Evolutionary conservation across 768 basidiomycete species (phyloP).

Genomic region (Serpula lacrymans): DNA sequence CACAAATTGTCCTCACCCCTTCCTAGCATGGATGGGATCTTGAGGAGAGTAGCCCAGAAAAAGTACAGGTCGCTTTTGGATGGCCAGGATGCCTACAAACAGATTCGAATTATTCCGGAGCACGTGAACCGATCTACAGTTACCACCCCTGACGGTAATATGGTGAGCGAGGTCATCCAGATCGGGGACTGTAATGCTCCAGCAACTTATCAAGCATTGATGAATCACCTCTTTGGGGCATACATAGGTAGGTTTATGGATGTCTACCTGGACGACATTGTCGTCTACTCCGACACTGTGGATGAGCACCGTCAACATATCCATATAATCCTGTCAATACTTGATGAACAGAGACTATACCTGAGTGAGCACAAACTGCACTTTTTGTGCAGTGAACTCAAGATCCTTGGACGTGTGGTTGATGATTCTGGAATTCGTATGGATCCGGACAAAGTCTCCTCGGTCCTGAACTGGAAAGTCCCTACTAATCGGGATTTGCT

Average conservation of each 20-base stretch:
- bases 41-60: neutral
- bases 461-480: constrained; percentile 31
- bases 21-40: constrained; percentile 14
- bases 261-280: constrained; percentile 44
- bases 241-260: constrained; percentile 20
- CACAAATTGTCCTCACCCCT: constrained; percentile 12
- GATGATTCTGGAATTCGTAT: constrained; percentile 35
- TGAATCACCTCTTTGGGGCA: constrained; percentile 34
- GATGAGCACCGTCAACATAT: constrained; percentile 34
- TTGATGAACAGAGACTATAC: constrained; percentile 12
- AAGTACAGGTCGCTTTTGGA: neutral
- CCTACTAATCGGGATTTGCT: constrained; percentile 32
- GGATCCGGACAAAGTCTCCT: constrained; percentile 42
- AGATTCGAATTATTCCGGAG: constrained; percentile 25
- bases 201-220: constrained; percentile 39
- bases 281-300: constrained; percentile 38
- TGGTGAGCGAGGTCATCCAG: constrained; percentile 28
- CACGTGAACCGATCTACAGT: constrained; percentile 21
- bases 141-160: constrained; percentile 29
- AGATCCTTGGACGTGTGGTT: constrained; percentile 33
- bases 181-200: constrained; percentile 30
- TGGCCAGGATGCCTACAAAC: constrained; percentile 6
- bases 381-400: constrained; percentile 17
- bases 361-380: too few relatives aligned
- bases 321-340: constrained; percentile 20